Conservation (phyloP, 1,139 yeast species). For the Yamadazyma atlantica region DNA sequence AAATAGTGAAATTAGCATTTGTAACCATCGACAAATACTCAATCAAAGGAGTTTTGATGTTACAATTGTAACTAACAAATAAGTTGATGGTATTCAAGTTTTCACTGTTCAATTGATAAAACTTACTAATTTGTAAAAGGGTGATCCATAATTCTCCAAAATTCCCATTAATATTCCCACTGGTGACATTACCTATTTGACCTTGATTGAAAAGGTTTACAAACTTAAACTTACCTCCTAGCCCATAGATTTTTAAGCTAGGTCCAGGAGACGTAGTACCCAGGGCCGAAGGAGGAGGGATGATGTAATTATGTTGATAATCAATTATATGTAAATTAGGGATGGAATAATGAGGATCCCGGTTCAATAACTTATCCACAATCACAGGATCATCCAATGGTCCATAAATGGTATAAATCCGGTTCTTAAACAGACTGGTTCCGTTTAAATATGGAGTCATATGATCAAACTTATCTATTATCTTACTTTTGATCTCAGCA, state of each 20-base stretch:
- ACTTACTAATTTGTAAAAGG: constrained; percentile 66
- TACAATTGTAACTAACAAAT: constrained; percentile 69
- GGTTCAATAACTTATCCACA: constrained; percentile 50
- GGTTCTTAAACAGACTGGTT: constrained; percentile 46
- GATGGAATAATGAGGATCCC: constrained; percentile 50
- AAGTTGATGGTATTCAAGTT: constrained; percentile 50
- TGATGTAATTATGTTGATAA: constrained; percentile 47
- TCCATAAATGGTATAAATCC: constrained; percentile 76
- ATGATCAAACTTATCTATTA: constrained; percentile 51
- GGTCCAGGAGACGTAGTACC: constrained; percentile 24
- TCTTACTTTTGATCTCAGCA: constrained; percentile 36
- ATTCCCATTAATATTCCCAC: constrained; percentile 46
- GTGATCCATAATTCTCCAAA: constrained; percentile 79
- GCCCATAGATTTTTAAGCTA: constrained; percentile 57
- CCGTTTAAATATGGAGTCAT: constrained; percentile 53
- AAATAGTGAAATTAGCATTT: constrained; percentile 70
- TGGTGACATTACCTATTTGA: constrained; percentile 18
- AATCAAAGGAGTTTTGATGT: constrained; percentile 59
- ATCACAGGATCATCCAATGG: constrained; percentile 73
- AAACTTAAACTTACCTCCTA: constrained; percentile 70
- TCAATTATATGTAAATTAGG: constrained; percentile 64
- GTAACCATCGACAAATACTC: constrained; percentile 68
- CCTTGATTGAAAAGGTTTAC: constrained; percentile 75
- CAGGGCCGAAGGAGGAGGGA: constrained; percentile 21
- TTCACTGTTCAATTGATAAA: constrained; percentile 21